These are phyloP conservation scores for Rhizomucor miehei DNA, from an alignment of 371 early-diverging fungal genomes.

Conservation along the genomic window DNA sequence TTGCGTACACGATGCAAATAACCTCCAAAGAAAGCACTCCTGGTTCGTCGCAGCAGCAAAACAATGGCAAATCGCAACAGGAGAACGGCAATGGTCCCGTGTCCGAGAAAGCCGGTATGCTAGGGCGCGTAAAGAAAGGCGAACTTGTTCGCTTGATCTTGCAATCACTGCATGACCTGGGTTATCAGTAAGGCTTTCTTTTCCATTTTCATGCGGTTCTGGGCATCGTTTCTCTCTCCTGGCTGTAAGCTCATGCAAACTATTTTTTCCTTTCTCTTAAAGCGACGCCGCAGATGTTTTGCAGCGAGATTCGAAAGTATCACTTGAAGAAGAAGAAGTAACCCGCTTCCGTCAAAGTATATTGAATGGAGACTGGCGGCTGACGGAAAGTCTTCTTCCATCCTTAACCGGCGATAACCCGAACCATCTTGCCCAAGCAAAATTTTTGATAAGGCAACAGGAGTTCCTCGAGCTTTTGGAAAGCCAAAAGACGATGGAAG, in stretches of 20 bases:
- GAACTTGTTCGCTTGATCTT: slow-evolving; percentile 86
- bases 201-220: not conserved
- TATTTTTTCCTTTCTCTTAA: slow-evolving; percentile 1
- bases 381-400: slow-evolving; percentile 54
- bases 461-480: slow-evolving; percentile 83
- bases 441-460: slow-evolving; percentile 75
- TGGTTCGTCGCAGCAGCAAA: slow-evolving; percentile 4
- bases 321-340: slow-evolving; percentile 62
- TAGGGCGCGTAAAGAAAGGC: slow-evolving; percentile 34
- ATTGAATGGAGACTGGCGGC: slow-evolving; percentile 72
- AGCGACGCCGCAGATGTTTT: slow-evolving; percentile 61
- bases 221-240: not conserved
- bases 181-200: slow-evolving; percentile 62
- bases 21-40: not conserved
- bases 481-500: slow-evolving; percentile 52
- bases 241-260: slow-evolving; percentile 2
- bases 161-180: slow-evolving; percentile 81
- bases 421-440: slow-evolving; percentile 27
- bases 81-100: not conserved
- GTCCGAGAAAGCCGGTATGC: slow-evolving; percentile 4
- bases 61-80: slow-evolving; percentile 5
- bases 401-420: slow-evolving; percentile 23
- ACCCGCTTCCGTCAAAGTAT: slow-evolving; percentile 61
- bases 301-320: slow-evolving; percentile 71
- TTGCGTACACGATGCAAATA: not conserved